Evolutionary conservation across 257 asterid species (phyloP), one percentile per base, ranked within the genome.

Genomic region (Petunia secreta): DNA sequence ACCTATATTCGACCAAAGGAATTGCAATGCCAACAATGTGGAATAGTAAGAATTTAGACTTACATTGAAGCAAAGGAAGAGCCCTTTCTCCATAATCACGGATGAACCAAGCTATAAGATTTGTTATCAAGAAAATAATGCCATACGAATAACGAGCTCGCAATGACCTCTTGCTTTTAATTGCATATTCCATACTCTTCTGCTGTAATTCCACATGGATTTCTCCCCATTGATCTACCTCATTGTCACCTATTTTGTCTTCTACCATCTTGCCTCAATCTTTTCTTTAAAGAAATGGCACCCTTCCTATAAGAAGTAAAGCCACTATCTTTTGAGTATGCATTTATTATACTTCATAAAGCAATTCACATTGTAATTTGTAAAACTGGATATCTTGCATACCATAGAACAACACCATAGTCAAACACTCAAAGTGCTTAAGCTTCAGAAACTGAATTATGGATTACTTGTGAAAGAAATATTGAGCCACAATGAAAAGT

Each of bases 81-180:
- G 87, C 80, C 86, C 79, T 88, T 73, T 91, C 90, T 5, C 98
- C 97, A 81, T 94, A 94, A 82, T 94, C 98, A 5, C 98, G 91
- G 38, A 92, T 82, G 50, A 94, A 91, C 97, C 98, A 94, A 50
- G 96, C 98, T 63, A 92, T 85, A 54, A 94, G 85, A 78, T 89
- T 93, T 39, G 91, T 92, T 4, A 90, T 78, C 81, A 90, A 81
- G 82, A 92, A 94, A 9, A 92, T 78, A 38, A 88, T 86, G 75
- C 96, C 98, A 79, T 94, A 94, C 1, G 88, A 91, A 80, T 91
- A 94, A 25, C 98, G 97, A 53, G 93, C 92, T 38, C 90, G 87
- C 63, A 91, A 80, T 64, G 97, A 88, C 71, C 86, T 90, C 86
- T 84, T 94, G 90, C 86, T 92, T 63, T 82, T 78, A 3, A 43